Evolutionary conservation across 495 filamentous ascomycete genomes (phyloP), one percentile per base, ranked within the genome.

Genomic region (Trypethelium eluteriae): DNA sequence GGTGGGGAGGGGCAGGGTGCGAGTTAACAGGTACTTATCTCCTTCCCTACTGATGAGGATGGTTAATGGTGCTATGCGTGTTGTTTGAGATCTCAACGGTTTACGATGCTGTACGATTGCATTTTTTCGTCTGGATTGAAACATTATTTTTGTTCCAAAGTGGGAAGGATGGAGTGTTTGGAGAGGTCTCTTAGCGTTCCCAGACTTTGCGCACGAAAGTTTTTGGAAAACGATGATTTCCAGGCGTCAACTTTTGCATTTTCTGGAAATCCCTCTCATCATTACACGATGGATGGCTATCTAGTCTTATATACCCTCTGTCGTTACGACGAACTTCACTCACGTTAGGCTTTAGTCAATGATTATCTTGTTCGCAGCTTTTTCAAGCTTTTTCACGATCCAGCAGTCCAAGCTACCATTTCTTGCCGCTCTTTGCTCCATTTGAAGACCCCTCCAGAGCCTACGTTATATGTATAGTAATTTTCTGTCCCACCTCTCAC

Each of bases 391-490:
- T 25, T 25, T 25, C 25, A 25, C 25, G 25, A 25, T 25, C 25
- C 25, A 25, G 25, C 25, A 25, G n/a, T 74, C 80, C 79, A 83
- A 32, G 73, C 68, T 64, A 73, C 76, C 87, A 90, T 90, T 76
- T 85, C 79, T 68, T 78, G 69, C 63, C 67, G 72, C 25, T 16
- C 70, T 12, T 79, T 77, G 74, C 86, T 79, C 88, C 89, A 91
- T 70, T 78, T 78, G 75, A 82, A 88, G 6, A 86, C 80, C 2
- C 72, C 77, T 10, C 89, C 87, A 59, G 73, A 77, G 0, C 89
- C 88, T 69, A 92, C 86, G 77, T 92, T 92, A 79, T 92, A 91
- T 66, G 76, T 73, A 73, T 88, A 87, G 72, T 88, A 88, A 74
- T 91, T 91, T 71, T 89, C 83, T 35, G 86, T 92, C 9, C 87